These are phyloP conservation scores for Dacryopinax primogenitus DNA, from an alignment of 768 basidiomycete genomes.

Conservation along the genomic window DNA sequence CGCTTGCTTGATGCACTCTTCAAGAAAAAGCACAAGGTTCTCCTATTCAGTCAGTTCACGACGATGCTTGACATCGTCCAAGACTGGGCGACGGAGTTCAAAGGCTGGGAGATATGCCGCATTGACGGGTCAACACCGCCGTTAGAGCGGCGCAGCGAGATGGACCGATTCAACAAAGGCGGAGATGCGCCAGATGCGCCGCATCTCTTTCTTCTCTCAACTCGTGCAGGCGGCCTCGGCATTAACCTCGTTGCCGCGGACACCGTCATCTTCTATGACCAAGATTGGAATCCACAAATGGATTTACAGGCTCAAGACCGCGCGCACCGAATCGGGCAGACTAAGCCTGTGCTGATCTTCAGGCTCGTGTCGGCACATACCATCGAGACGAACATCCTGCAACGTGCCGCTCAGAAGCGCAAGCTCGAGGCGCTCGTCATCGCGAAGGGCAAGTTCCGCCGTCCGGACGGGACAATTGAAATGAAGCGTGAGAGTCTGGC, in stretches of 20 bases:
- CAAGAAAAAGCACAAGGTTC: constrained; percentile 62
- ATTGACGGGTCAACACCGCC: constrained; percentile 83
- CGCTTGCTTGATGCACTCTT: constrained; percentile 76
- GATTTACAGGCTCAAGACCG: constrained; percentile 92
- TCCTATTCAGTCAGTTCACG: constrained; percentile 88
- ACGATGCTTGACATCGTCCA: constrained; percentile 89
- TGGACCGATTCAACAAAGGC: constrained; percentile 68
- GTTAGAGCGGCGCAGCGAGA: constrained; percentile 68
- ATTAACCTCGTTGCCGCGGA: constrained; percentile 73
- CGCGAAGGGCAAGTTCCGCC: constrained; percentile 53
- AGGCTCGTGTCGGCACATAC: constrained; percentile 77
- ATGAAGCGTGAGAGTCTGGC: constrained; percentile 51
- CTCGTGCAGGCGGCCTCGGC: constrained; percentile 65
- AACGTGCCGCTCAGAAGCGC: constrained; percentile 72
- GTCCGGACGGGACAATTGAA: constrained; percentile 29
- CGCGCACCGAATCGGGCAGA: constrained; percentile 94
- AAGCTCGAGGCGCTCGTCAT: constrained; percentile 92
- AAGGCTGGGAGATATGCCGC: constrained; percentile 72
- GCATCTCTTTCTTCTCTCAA: constrained; percentile 63
- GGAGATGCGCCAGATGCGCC: constrained; percentile 53
- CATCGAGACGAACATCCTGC: constrained; percentile 83
- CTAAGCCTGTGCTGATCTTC: constrained; percentile 77
- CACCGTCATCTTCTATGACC: constrained; percentile 88
- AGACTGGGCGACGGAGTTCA: constrained; percentile 82
- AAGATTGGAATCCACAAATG: constrained; percentile 94